These are phyloP conservation scores for Termitomyces titanicus DNA, from an alignment of 768 basidiomycete species.

Conservation along the genomic window DNA sequence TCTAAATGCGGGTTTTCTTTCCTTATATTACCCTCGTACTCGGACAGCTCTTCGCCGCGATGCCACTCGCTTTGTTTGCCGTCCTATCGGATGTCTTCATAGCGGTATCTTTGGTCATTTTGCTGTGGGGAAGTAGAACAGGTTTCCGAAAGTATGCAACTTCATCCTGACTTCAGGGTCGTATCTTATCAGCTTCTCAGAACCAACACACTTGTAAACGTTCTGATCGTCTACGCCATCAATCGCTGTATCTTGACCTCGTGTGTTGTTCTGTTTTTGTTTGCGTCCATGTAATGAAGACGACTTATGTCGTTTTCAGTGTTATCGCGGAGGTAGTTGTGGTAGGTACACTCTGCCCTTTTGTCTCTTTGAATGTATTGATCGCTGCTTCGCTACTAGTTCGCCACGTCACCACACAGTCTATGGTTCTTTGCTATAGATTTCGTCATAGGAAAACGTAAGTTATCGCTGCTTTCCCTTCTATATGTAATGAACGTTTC, in stretches of 20 bases:
- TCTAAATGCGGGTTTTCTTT: background rate
- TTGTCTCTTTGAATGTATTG: background rate
- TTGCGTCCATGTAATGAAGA: background rate
- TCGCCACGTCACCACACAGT: constrained; percentile 25
- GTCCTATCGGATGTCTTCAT: constrained; percentile 45
- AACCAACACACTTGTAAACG: constrained; percentile 38
- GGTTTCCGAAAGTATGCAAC: constrained; percentile 27
- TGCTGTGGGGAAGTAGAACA: constrained; percentile 37
- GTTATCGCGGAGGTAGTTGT: constrained; percentile 35
- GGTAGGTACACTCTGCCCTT: constrained; percentile 17
- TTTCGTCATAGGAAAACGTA: constrained; percentile 46
- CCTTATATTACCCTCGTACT: background rate
- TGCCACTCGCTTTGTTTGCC: constrained; percentile 41
- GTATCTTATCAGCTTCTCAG: constrained; percentile 19
- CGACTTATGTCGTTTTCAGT: constrained; percentile 3
- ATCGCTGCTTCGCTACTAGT: constrained; percentile 14
- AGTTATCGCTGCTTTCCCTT: constrained; percentile 7
- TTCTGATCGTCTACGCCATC: constrained; percentile 45
- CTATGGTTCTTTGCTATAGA: constrained; percentile 37
- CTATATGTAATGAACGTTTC: background rate
- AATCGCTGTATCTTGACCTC: constrained; percentile 48
- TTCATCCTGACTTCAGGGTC: background rate
- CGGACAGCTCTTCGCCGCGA: constrained; percentile 33
- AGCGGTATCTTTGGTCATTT: constrained; percentile 36
- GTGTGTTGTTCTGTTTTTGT: constrained; percentile 22